Conservation (phyloP, 495 filamentous ascomycete species). For the Penicillium diatomitis region DNA sequence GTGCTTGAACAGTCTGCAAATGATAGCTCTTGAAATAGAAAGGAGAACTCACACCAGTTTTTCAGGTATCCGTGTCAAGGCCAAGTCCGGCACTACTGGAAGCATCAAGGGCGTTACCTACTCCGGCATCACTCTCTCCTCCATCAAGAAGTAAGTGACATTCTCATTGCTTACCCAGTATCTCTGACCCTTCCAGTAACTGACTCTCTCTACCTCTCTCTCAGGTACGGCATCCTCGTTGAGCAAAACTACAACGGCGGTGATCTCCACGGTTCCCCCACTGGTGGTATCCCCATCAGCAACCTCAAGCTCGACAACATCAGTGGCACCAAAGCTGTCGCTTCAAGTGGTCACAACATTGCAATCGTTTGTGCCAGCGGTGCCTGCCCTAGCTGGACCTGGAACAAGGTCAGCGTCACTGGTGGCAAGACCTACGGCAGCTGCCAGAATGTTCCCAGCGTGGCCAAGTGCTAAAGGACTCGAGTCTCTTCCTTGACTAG, state of each 20-base stretch:
- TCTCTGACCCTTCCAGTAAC: neutral
- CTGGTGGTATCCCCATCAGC: constrained; percentile 49
- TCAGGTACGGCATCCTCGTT: constrained; percentile 49
- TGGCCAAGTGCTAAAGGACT: constrained; percentile 23
- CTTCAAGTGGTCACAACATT: constrained; percentile 28
- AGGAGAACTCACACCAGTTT: neutral
- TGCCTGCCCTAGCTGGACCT: constrained; percentile 35
- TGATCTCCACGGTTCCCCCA: constrained; percentile 37
- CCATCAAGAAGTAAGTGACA: constrained; percentile 12
- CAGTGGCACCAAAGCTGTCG: constrained; percentile 32
- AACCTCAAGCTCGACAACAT: constrained; percentile 38
- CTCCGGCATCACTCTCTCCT: constrained; percentile 14
- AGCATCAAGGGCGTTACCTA: constrained; percentile 17
- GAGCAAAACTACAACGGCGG: constrained; percentile 57
- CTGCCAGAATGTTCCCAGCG: constrained; percentile 34
- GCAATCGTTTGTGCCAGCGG: constrained; percentile 45
- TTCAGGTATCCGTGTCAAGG: constrained; percentile 23
- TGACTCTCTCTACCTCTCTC: too few relatives aligned
- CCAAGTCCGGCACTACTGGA: constrained; percentile 15
- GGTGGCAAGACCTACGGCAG: constrained; percentile 36
- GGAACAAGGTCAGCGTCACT: constrained; percentile 32
- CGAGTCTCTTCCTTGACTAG: neutral
- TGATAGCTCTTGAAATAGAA: neutral
- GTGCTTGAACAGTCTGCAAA: neutral
- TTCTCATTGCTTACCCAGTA: neutral